Evolutionary conservation across 345 rosid genomes (phyloP), one percentile per base, ranked within the genome.

Genomic region (Acer saccharum): DNA sequence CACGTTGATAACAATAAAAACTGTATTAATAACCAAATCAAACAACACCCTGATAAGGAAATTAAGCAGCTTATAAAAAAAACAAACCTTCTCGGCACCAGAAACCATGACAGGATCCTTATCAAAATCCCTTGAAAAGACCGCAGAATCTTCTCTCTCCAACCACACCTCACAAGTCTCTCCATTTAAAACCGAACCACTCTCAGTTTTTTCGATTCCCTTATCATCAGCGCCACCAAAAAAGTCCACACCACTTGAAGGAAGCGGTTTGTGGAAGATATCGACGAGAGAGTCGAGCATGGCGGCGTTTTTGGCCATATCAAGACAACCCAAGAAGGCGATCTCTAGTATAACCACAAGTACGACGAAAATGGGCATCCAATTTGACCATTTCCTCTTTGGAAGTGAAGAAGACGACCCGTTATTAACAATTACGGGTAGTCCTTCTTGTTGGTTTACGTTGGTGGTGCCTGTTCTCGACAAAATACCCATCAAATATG

Each of bases 81-180:
- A 72, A 74, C 84, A 69, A 71, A 88, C 90, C 88, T 87, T 82
- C 12, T 83, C 87, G 69, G 71, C 86, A 74, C 97, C 97, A 68
- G 83, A 76, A 77, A 96, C 83, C 78, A 78, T 76, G 73, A 96
- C 46, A 13, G 98, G 99, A 85, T 88, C 90, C 81, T 90, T 88
- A 39, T 66, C 79, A 74, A 94, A 94, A 87, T 92, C 94, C 80
- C 99, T 91, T 9, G 92, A 81, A 82, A 90, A 88, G 57, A 71
- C 73, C 61, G 89, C 88, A 52, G 87, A 84, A 75, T 94, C 99
- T 79, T 88, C 89, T 79, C 85, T 89, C 77, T 82, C 89, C 85
- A 95, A 78, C 96, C 95, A 94, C 75, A 89, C 88, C 82, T 92
- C 94, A 61, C 98, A 95, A 74, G 80, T 89, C 41, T 85, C 92